phyloP scores from a whole-genome alignment of 1,139 yeast genomes.

The Suhomyces yuchorum region DNA sequence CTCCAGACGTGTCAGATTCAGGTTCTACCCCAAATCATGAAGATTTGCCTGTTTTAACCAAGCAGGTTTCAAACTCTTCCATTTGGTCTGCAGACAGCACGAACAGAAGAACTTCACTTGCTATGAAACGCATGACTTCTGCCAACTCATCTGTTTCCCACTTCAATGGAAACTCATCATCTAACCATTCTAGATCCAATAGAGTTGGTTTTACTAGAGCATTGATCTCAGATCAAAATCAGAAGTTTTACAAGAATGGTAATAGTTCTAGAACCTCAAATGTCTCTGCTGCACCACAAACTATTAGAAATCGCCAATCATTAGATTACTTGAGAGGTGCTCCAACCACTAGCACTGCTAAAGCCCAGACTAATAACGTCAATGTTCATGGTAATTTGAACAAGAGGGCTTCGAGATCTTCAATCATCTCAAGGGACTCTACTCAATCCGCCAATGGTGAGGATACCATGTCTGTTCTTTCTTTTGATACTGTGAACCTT shows the following conservation, averaged over 20 bases:
- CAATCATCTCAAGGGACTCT: slow-evolving; percentile 38
- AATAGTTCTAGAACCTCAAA: slow-evolving; percentile 28
- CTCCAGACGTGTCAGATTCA: slow-evolving; percentile 11
- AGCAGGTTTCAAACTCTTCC: slow-evolving; percentile 38
- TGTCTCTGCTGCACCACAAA: slow-evolving; percentile 14
- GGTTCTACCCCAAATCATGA: slow-evolving; percentile 10
- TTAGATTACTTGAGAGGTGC: slow-evolving; percentile 29
- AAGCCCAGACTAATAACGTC: slow-evolving; percentile 2
- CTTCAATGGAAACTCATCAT: slow-evolving; percentile 23
- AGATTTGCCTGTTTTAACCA: slow-evolving; percentile 24
- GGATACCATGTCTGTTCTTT: slow-evolving; percentile 40
- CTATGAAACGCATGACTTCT: slow-evolving; percentile 36
- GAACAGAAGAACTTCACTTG: slow-evolving; percentile 30
- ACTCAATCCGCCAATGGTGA: slow-evolving; percentile 26
- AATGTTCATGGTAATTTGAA: slow-evolving; percentile 20
- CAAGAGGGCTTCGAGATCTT: slow-evolving; percentile 39
- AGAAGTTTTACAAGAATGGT: slow-evolving; percentile 27
- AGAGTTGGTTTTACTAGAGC: slow-evolving; percentile 51
- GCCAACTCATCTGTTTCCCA: slow-evolving; percentile 37
- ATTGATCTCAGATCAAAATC: slow-evolving; percentile 35
- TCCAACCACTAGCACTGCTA: slow-evolving; percentile 6
- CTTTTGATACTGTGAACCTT: slow-evolving; percentile 38
- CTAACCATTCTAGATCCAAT: slow-evolving; percentile 12
- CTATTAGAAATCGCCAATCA: slow-evolving; percentile 34
- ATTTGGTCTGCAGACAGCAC: slow-evolving; percentile 44